Evolutionary conservation across 805 yeast species (phyloP), one percentile per base, ranked within the genome.

Genomic region (Wickerhamiella slavikovae): DNA sequence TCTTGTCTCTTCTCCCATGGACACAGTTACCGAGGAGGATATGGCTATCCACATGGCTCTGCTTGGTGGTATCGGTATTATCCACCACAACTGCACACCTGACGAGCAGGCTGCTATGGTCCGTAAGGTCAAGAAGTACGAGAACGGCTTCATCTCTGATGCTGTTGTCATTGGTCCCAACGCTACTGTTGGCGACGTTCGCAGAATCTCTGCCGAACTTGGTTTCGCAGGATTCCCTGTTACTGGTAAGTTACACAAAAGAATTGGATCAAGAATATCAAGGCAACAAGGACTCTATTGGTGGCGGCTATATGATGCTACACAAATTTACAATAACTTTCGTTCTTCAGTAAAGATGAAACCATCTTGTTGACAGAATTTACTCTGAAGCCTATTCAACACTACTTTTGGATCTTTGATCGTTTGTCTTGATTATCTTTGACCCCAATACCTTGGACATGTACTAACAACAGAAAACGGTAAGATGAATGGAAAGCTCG

Each of bases 101-200:
- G 96, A 85, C 33, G 96, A 82, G 55, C 98, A 89, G 62, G 98
- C 98, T 35, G 93, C 71, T 43, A 89, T 89, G 96, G 98, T 89
- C 38, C 76, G 67, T 55, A 78, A 77, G 60, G 98, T 89, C 44
- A 89, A 89, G 69, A 82, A 77, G 57, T 89, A 62, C 60, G 98
- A 89, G 64, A 89, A 89, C 55, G 98, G 98, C 22, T 89, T 89
- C 65, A 89, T 89, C 51, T 76, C 75, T 47, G 89, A 80, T 47
- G 98, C 94, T 26, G 68, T 85, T 38, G 94, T 79, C 34, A 69
- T 89, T 38, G 46, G 75, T 26, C 92, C 94, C 37, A 47, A 57
- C 16, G 54, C 60, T 40, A 74, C 93, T 33, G 89, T 89, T 43
- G 77, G 71, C 37, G 78, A 83, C 51, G 77, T 80, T 40, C 75